Evolutionary conservation across 2,329 filamentous ascomycete genomes (phyloP).

Genomic region (Fusarium continuum): DNA sequence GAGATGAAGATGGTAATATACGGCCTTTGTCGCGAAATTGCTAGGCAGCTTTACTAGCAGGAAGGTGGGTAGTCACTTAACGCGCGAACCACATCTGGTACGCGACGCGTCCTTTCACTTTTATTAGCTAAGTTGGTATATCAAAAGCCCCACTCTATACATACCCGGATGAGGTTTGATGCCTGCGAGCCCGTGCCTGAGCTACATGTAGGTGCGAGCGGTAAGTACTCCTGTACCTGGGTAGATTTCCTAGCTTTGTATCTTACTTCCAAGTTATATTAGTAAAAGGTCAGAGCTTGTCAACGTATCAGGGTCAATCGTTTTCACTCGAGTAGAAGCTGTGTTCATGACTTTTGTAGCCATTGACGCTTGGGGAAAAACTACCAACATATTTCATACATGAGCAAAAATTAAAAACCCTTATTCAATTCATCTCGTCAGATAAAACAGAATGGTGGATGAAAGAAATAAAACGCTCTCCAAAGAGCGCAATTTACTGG

Average conservation of each 20-base stretch:
- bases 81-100: conserved; percentile 11
- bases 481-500: background rate
- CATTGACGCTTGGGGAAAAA: background rate
- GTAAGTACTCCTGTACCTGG: background rate
- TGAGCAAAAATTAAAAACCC: background rate
- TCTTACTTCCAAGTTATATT: background rate
- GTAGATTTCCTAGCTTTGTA: background rate
- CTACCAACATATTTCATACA: conserved; percentile 18
- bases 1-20: conserved; percentile 19
- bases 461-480: background rate
- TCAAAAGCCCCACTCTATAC: background rate
- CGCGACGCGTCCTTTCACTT: conserved; percentile 24
- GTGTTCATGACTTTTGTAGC: no score
- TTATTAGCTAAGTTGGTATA: no score
- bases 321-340: no score
- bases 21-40: conserved; percentile 28
- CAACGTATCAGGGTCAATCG: no score
- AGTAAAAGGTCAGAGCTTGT: background rate
- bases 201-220: background rate
- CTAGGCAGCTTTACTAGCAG: conserved; percentile 25
- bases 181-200: no score
- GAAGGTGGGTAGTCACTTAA: conserved; percentile 31
- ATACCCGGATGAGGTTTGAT: background rate
- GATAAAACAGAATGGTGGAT: background rate
- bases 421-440: conserved; percentile 6